These are phyloP conservation scores for Globisporangium megalacanthum DNA, from an alignment of 352 stramenopile species.

Conservation along the genomic window DNA sequence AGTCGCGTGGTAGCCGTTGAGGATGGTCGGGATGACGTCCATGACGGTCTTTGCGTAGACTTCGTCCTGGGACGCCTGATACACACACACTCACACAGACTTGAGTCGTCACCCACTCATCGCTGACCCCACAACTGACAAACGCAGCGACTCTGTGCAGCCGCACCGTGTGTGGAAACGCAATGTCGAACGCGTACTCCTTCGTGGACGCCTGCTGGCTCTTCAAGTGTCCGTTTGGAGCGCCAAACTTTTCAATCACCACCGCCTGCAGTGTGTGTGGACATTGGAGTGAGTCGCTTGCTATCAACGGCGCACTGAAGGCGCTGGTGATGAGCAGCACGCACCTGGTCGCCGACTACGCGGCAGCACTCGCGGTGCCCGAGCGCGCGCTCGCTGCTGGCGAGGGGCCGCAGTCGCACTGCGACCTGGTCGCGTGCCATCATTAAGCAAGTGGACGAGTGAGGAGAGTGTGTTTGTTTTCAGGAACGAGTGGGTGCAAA, in stretches of 20 bases:
- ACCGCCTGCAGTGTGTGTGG: constrained; percentile 26
- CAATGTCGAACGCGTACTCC: constrained; percentile 61
- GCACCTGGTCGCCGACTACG: constrained; percentile 50
- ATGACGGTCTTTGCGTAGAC: constrained; percentile 56
- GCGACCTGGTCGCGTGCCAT: constrained; percentile 26
- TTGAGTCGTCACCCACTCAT: too few species aligned
- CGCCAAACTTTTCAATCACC: constrained; percentile 53
- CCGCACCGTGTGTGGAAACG: constrained; percentile 32
- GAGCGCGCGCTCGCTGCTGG: constrained; percentile 30
- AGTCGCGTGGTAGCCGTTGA: constrained; percentile 77
- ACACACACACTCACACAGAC: not conserved
- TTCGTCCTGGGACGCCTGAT: constrained; percentile 36
- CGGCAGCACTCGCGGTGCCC: constrained; percentile 50
- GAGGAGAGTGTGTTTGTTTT: too few species aligned
- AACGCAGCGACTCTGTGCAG: too few species aligned
- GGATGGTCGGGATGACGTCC: constrained; percentile 54
- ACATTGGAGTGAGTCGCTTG: too few species aligned
- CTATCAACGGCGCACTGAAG: not conserved
- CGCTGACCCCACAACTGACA: too few species aligned
- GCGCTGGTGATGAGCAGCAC: not conserved
- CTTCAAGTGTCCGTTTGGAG: constrained; percentile 38
- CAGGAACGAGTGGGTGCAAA: not conserved
- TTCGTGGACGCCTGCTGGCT: constrained; percentile 49
- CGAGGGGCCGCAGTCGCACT: constrained; percentile 43
- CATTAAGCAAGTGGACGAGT: not conserved